Conservation (phyloP, 2,329 filamentous ascomycete genomes). For the Aspergillus luchuensis region DNA sequence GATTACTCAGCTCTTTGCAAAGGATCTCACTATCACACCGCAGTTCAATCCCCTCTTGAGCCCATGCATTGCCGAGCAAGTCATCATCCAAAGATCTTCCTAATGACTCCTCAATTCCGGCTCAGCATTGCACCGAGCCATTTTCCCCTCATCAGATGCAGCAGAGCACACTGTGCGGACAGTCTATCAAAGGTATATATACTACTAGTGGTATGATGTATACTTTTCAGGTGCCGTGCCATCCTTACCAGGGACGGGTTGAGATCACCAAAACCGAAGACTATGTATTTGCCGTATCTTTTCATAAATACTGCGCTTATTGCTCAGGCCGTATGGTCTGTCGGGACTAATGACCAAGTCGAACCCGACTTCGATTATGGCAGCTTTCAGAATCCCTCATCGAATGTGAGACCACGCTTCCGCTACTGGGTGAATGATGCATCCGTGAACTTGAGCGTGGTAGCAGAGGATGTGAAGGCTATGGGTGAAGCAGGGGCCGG, state of each 20-base stretch:
- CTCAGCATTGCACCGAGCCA: background rate
- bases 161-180: background rate
- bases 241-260: too few relatives aligned
- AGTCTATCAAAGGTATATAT: background rate
- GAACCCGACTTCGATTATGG: background rate
- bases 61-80: background rate
- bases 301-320: background rate
- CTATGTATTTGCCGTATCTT: background rate
- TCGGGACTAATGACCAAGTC: background rate
- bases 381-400: background rate
- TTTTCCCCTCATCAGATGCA: background rate
- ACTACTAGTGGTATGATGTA: background rate
- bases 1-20: background rate
- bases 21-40: background rate
- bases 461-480: background rate
- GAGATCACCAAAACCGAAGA: too few relatives aligned
- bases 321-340: background rate
- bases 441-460: background rate
- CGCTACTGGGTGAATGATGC: slow-evolving; percentile 5
- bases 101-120: background rate
- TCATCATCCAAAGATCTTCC: background rate
- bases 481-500: background rate
- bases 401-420: background rate
- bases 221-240: background rate
- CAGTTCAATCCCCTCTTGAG: background rate